Conservation (phyloP, 2,329 filamentous ascomycete genomes). For the Zarea fungicola region DNA sequence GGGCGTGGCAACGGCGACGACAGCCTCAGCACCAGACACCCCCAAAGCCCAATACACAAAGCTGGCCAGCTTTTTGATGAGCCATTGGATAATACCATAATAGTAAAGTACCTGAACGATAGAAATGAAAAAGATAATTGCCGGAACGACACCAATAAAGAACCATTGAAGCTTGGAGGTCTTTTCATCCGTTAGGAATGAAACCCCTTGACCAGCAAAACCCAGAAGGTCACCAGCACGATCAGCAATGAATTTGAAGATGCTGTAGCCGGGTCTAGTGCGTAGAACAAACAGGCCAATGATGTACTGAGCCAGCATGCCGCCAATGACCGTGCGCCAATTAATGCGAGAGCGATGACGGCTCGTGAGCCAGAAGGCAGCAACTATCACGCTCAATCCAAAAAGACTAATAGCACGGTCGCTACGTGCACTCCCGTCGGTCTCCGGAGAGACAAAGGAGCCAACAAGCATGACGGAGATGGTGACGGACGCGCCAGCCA, state of each 20-base stretch:
- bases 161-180: conserved; percentile 59
- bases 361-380: conserved; percentile 64
- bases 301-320: conserved; percentile 84
- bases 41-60: conserved; percentile 90
- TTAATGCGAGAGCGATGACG: conserved; percentile 57
- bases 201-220: conserved; percentile 67
- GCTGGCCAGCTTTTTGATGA: conserved; percentile 76
- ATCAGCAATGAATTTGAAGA: conserved; percentile 81
- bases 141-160: conserved; percentile 71
- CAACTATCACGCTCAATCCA: conserved; percentile 68
- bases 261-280: conserved; percentile 75
- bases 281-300: conserved; percentile 84
- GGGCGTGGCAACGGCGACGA: conserved; percentile 85
- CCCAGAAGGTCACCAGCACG: conserved; percentile 69
- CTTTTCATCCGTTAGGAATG: conserved; percentile 52
- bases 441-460: conserved; percentile 67
- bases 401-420: conserved; percentile 79
- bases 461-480: conserved; percentile 72
- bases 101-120: conserved; percentile 85
- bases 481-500: conserved; percentile 58
- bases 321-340: conserved; percentile 80
- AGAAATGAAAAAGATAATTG: conserved; percentile 94
- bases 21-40: conserved; percentile 87
- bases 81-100: conserved; percentile 79
- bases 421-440: conserved; percentile 67